Conservation (phyloP, 176 grass and related monocot genomes). For the Elaeis guineensis region DNA sequence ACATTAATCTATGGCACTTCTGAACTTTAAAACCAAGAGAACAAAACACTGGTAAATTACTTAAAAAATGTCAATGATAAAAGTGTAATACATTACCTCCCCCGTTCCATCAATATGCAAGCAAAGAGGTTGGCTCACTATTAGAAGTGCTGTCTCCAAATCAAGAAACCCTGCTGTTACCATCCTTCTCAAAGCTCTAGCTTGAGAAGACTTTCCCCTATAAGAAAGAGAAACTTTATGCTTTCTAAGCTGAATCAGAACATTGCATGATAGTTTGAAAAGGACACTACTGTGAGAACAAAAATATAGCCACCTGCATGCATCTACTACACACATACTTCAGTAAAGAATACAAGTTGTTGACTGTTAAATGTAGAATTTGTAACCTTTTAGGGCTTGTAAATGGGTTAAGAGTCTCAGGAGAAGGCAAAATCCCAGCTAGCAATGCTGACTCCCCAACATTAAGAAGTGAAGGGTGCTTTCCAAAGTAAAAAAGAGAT, state of each 20-base stretch:
- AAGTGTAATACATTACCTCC: not conserved
- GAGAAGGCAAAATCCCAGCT: slow-evolving; percentile 2
- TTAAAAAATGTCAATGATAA: too few relatives aligned
- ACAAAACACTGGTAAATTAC: too few relatives aligned
- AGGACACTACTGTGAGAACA: too few relatives aligned
- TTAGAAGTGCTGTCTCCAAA: slow-evolving; percentile 5
- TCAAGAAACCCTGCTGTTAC: slow-evolving; percentile 7
- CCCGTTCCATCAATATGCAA: not conserved
- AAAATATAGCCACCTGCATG: too few relatives aligned
- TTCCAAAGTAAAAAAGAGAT: not conserved
- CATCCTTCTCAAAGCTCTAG: slow-evolving; percentile 4
- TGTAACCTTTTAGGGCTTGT: not conserved
- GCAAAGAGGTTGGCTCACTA: slow-evolving; percentile 2
- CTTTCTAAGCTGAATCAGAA: too few relatives aligned
- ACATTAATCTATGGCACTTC: too few relatives aligned
- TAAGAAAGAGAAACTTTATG: not conserved
- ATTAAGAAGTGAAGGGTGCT: not conserved
- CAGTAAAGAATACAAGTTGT: too few relatives aligned
- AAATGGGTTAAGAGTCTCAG: not conserved
- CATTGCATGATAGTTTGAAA: too few relatives aligned
- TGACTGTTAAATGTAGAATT: not conserved
- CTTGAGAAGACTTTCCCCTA: slow-evolving; percentile 9
- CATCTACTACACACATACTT: too few relatives aligned
- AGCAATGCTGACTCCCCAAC: not conserved
- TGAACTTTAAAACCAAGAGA: too few relatives aligned